These are phyloP conservation scores for Chytriomyces sp. DNA, from an alignment of 192 early-diverging fungal species.

Conservation along the genomic window DNA sequence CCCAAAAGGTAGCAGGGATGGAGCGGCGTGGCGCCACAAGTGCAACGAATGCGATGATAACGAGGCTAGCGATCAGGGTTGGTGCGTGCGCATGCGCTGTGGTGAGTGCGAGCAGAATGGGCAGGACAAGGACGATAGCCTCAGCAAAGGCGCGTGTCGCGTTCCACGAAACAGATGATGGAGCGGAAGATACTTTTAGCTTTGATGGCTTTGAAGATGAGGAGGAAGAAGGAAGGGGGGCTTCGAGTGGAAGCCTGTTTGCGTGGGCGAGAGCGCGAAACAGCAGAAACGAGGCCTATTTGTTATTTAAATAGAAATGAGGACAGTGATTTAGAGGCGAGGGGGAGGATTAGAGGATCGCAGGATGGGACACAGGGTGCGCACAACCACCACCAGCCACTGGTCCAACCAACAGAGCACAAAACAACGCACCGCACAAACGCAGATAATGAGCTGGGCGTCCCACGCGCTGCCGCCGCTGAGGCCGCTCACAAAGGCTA, in stretches of 20 bases:
- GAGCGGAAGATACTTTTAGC: background rate
- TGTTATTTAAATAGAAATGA: no score
- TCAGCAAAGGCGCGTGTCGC: constrained; percentile 7
- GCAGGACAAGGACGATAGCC: constrained; percentile 25
- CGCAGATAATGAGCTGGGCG: constrained; percentile 23
- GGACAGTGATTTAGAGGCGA: no score
- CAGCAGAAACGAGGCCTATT: no score
- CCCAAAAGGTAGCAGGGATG: background rate
- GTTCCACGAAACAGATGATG: background rate
- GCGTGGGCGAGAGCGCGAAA: no score
- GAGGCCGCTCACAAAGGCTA: constrained; percentile 47
- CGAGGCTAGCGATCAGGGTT: background rate
- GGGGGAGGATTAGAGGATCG: no score
- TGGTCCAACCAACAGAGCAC: background rate
- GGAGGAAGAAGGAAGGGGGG: no score
- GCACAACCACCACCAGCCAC: no score
- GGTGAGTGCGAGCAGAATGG: constrained; percentile 30
- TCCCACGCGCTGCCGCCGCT: constrained; percentile 43
- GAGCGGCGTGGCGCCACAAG: constrained; percentile 6
- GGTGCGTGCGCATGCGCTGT: constrained; percentile 21
- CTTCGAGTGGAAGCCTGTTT: no score
- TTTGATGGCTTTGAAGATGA: background rate
- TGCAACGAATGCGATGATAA: constrained; percentile 4
- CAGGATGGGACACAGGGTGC: no score
- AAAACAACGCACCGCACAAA: constrained; percentile 31